These are phyloP conservation scores for Aspergillus panamensis DNA, from an alignment of 495 filamentous ascomycete genomes.

Conservation along the genomic window DNA sequence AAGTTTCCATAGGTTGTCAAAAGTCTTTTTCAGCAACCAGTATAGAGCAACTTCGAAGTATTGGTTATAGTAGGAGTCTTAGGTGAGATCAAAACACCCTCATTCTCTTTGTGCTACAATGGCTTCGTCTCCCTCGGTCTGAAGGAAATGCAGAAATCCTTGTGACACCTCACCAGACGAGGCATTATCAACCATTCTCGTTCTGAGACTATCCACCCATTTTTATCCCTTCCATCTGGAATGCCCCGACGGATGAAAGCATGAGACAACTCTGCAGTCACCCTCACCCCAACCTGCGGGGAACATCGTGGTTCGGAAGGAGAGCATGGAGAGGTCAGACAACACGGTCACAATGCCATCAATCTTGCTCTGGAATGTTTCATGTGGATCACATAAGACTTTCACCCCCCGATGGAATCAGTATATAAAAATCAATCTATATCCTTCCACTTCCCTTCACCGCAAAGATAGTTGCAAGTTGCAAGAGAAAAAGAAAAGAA, in stretches of 20 bases:
- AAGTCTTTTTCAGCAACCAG: background rate
- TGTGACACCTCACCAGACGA: slow-evolving; percentile 10
- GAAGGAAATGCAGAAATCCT: background rate
- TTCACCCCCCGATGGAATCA: background rate
- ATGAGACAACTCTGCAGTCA: slow-evolving; percentile 12
- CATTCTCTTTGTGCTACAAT: background rate
- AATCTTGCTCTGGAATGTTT: slow-evolving; percentile 3
- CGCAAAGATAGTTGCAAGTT: too few species aligned
- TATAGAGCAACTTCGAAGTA: background rate
- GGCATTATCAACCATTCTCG: background rate
- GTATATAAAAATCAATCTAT: slow-evolving; percentile 13
- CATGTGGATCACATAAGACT: background rate
- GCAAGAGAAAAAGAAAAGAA: background rate
- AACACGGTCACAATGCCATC: slow-evolving; percentile 18
- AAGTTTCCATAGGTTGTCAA: background rate
- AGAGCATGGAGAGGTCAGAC: slow-evolving; percentile 19
- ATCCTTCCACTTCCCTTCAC: too few species aligned
- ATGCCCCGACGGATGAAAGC: background rate
- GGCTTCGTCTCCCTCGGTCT: background rate
- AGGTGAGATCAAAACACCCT: background rate
- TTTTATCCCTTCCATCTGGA: background rate
- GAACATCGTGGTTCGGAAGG: slow-evolving; percentile 5
- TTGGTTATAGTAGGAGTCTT: background rate
- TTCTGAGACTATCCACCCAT: slow-evolving; percentile 1
- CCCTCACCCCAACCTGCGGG: slow-evolving; percentile 4